A percentile compares a stretch with the other conserved stretches of the same genome.
Evolutionary conservation across 2,329 filamentous ascomycete genomes (phyloP).

Genomic region (Scopulariopsis brevicaulis): DNA sequence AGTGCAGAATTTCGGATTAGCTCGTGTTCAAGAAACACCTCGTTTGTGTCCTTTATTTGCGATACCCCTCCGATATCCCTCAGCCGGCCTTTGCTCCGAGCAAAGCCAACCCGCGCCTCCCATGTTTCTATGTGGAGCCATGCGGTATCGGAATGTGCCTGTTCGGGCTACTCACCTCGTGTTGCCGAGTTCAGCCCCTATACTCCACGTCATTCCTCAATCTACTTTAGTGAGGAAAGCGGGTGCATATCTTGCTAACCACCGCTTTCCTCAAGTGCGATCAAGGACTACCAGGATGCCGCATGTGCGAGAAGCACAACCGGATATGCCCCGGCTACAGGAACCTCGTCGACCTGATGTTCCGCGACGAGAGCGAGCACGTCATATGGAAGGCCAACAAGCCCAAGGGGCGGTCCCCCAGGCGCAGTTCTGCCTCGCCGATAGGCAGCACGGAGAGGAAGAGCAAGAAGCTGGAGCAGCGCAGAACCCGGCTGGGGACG

Average conservation of each 20-base stretch:
- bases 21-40: not conserved
- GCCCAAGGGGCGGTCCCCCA: slow-evolving; percentile 1
- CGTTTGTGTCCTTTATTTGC: not conserved
- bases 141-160: too few species aligned
- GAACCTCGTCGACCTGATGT: slow-evolving; percentile 44
- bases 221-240: too few species aligned
- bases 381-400: slow-evolving; percentile 40
- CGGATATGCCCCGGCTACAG: slow-evolving; percentile 42
- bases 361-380: slow-evolving; percentile 43
- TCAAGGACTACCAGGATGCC: slow-evolving; percentile 36
- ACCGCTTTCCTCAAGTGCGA: slow-evolving; percentile 31
- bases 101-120: too few species aligned
- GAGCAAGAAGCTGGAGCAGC: not conserved
- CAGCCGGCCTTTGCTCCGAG: not conserved
- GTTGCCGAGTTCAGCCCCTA: too few species aligned
- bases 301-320: slow-evolving; percentile 41
- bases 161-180: too few species aligned
- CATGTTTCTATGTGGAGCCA: too few species aligned
- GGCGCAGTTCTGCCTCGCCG: slow-evolving; percentile 1
- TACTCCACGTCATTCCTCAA: too few species aligned
- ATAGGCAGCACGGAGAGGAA: not conserved
- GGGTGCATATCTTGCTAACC: not conserved
- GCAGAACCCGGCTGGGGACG: not conserved
- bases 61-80: not conserved
- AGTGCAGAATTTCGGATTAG: slow-evolving; percentile 15